Evolutionary conservation across 1,139 yeast genomes (phyloP).

Genomic region (Sugiyamaella sp.): DNA sequence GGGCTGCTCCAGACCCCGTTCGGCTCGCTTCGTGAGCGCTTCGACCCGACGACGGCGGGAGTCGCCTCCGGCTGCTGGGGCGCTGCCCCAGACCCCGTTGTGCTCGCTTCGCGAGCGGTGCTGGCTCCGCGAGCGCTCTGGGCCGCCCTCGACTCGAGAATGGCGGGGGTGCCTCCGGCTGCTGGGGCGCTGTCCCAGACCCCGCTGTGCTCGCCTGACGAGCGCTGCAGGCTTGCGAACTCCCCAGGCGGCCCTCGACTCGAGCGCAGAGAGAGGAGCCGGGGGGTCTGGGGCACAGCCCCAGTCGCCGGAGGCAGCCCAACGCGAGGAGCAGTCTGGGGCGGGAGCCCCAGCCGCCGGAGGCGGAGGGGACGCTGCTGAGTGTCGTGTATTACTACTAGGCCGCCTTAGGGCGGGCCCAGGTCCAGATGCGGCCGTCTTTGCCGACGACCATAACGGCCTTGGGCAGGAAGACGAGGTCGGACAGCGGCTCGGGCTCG

Average conservation of each 20-base stretch:
- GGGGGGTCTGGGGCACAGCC: not conserved
- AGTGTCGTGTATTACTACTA: not conserved
- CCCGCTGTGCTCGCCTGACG: not conserved
- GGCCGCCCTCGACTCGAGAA: not conserved
- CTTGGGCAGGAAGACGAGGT: conserved; percentile 34
- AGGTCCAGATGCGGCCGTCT: conserved; percentile 42
- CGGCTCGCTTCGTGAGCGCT: not conserved
- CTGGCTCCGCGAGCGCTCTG: not conserved
- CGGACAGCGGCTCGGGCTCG: conserved; percentile 37
- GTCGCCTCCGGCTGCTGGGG: conserved; percentile 4
- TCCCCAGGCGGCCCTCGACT: not conserved
- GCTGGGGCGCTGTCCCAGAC: conserved; percentile 3
- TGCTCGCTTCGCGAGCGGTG: not conserved
- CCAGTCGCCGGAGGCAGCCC: not conserved
- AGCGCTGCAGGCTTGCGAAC: not conserved
- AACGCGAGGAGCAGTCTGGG: conserved; percentile 2
- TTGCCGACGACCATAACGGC: conserved; percentile 34
- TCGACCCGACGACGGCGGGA: not conserved
- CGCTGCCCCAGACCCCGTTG: conserved; percentile 2
- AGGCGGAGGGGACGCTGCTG: not conserved
- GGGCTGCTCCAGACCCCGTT: not conserved
- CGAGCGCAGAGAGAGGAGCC: not conserved
- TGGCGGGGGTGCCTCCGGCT: conserved; percentile 1
- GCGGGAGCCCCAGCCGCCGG: conserved; percentile 14
- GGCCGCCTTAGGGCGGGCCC: conserved; percentile 49